Conservation (phyloP, 768 basidiomycete species). For the Tylopilus vinaceipallidus region DNA sequence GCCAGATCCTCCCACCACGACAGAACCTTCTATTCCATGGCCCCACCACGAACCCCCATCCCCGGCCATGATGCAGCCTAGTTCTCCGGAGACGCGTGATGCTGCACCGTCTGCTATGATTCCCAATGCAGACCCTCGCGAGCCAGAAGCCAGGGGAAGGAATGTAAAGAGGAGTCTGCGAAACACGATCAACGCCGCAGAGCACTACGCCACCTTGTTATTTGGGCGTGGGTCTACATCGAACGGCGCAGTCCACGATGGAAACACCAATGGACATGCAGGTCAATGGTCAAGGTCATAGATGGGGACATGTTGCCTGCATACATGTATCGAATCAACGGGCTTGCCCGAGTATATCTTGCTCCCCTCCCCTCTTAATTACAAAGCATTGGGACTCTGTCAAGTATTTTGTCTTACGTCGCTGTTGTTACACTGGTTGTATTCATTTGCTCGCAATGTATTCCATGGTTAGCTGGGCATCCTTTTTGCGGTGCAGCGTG, state of each 20-base stretch:
- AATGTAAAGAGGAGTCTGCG: conserved; percentile 65
- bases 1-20: conserved; percentile 11
- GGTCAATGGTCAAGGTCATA: conserved; percentile 28
- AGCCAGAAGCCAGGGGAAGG: conserved; percentile 49
- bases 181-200: conserved; percentile 66
- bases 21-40: conserved; percentile 36
- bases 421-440: conserved; percentile 27
- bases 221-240: conserved; percentile 52
- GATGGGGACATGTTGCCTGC: conserved; percentile 1
- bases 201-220: conserved; percentile 66
- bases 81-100: conserved; percentile 41
- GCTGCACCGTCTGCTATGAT: conserved; percentile 36
- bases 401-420: conserved; percentile 11
- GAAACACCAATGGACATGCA: conserved; percentile 20
- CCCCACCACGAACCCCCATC: conserved; percentile 44
- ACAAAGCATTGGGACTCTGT: conserved; percentile 15
- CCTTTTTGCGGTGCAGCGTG: conserved; percentile 10
- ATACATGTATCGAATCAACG: conserved; percentile 9
- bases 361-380: not conserved
- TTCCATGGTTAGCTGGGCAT: not conserved
- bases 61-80: conserved; percentile 31
- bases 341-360: conserved; percentile 8
- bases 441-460: conserved; percentile 21
- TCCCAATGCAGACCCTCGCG: conserved; percentile 28
- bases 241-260: conserved; percentile 23